Base-by-base conservation (phyloP, 371 early-diverging fungal genomes). In the Zancudomyces culisetae region DNA sequence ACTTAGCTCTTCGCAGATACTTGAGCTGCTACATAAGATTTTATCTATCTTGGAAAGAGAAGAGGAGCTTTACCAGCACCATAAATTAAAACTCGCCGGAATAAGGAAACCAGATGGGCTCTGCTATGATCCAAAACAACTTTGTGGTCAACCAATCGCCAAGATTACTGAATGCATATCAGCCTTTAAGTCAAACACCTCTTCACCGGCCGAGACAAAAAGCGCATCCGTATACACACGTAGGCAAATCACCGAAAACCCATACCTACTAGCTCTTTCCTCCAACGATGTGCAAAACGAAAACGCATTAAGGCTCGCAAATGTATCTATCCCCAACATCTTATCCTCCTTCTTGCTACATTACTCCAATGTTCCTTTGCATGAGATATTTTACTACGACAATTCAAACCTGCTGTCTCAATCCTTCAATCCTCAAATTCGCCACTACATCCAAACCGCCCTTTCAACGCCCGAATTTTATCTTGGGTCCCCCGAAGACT, bases 401-500 rank as follows among this genome's bases (percentile, higher is more conserved):
- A 76, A 72, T 51, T 67, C 70, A 21, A 67, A 66, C 50, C 64
- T 84, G n/a, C 76, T 85, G 27, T 75, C 78, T 61, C 79, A 79
- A 72, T 87, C 81, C 15, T 88, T 92, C 63, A 70, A 75, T 27
- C 78, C 90, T 3, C 86, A 86, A 58, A 85, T 88, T 4, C 77
- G 90, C 12, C 81, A 83, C 19, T 71, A 83, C 1, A 66, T 86
- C 22, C 90, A 89, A 57, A 80, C 82, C 0, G 93, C 87, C 0
- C 71, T 93, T 2, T 76, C 76, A 1, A 80, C 81, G 42, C 71
- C 88, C 2, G 59, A 65, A 4, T 69, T 80, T 58, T 92, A 90
- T 59, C 68, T 90, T 2, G 63, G 73, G 28, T 3, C n/a, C 13
- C 87, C 89, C 60, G 57, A 59, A 6, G 87, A 90, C 65, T 88